Conservation (phyloP, 2,329 filamentous ascomycete species). For the Beauveria australis region DNA sequence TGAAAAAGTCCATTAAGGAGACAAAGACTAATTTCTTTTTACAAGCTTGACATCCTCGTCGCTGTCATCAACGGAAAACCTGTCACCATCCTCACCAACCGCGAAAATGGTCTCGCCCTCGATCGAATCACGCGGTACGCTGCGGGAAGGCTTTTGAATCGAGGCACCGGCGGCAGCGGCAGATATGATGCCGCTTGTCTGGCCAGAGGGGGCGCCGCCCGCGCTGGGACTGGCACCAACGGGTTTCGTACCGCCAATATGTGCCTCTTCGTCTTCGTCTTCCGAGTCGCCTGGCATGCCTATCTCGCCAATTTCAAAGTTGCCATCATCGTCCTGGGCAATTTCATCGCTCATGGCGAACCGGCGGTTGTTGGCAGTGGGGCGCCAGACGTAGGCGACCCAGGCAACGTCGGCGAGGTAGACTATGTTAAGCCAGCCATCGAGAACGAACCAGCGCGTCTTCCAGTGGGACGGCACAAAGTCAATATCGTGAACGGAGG, state of each 20-base stretch:
- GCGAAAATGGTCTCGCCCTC: slow-evolving; percentile 96
- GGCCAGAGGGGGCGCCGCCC: background rate
- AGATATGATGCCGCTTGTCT: slow-evolving; percentile 1
- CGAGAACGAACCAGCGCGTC: slow-evolving; percentile 91
- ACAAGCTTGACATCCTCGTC: slow-evolving; percentile 49
- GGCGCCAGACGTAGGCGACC: slow-evolving; percentile 92
- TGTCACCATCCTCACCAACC: slow-evolving; percentile 76
- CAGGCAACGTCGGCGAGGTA: slow-evolving; percentile 91
- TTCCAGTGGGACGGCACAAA: slow-evolving; percentile 98
- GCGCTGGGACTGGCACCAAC: background rate
- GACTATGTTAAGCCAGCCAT: slow-evolving; percentile 94
- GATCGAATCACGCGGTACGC: slow-evolving; percentile 45
- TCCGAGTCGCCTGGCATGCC: slow-evolving; percentile 62
- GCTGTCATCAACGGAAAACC: slow-evolving; percentile 67
- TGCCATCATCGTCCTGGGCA: slow-evolving; percentile 93
- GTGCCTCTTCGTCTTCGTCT: slow-evolving; percentile 44
- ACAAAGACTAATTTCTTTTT: slow-evolving; percentile 32
- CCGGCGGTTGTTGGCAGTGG: slow-evolving; percentile 89
- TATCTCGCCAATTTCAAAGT: slow-evolving; percentile 89
- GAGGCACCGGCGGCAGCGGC: background rate
- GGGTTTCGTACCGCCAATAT: slow-evolving; percentile 31
- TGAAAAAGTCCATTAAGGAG: no score
- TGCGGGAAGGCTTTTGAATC: slow-evolving; percentile 13
- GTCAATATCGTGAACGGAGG: slow-evolving; percentile 72
- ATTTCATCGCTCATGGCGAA: slow-evolving; percentile 99